Percentiles rank a stretch among this genome's conserved stretches.
These are phyloP conservation scores for Pleurotus tuoliensis DNA, from an alignment of 768 basidiomycete species.

Conservation along the genomic window DNA sequence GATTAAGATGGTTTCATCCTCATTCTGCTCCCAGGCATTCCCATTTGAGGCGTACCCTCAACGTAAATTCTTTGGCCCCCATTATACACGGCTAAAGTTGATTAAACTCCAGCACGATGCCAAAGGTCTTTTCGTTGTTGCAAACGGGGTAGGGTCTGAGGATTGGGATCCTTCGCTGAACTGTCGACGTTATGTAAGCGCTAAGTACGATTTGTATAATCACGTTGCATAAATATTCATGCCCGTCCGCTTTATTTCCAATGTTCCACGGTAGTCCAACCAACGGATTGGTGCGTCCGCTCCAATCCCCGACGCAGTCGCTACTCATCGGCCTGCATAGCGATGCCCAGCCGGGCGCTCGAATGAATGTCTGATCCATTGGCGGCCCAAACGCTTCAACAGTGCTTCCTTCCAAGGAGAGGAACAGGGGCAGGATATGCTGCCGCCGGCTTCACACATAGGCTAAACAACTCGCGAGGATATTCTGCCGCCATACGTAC, in stretches of 20 bases:
- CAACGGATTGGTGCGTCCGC: no score
- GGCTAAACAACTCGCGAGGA: not conserved
- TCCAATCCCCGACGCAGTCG: no score
- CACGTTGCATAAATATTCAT: no score
- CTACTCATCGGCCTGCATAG: no score
- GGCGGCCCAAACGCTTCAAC: no score
- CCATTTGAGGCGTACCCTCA: constrained; percentile 36
- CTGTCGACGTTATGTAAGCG: constrained; percentile 18
- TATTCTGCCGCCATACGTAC: not conserved
- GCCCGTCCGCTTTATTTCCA: no score
- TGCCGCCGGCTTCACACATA: constrained; percentile 8
- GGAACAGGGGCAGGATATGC: not conserved
- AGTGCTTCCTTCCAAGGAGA: not conserved
- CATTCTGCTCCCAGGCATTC: constrained; percentile 31
- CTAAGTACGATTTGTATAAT: not conserved
- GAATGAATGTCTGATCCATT: no score
- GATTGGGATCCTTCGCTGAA: constrained; percentile 36
- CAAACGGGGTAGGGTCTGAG: constrained; percentile 45
- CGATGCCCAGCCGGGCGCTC: no score
- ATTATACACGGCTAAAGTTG: constrained; percentile 32
- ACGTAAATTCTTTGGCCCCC: constrained; percentile 42
- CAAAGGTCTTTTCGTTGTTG: constrained; percentile 38
- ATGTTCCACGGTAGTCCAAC: no score
- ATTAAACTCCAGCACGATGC: constrained; percentile 48
- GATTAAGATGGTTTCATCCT: not conserved